A percentile compares a stretch with the other conserved stretches of the same genome.
Evolutionary conservation across 371 early-diverging fungal genomes (phyloP).

Genomic region (Mortierella sp.): DNA sequence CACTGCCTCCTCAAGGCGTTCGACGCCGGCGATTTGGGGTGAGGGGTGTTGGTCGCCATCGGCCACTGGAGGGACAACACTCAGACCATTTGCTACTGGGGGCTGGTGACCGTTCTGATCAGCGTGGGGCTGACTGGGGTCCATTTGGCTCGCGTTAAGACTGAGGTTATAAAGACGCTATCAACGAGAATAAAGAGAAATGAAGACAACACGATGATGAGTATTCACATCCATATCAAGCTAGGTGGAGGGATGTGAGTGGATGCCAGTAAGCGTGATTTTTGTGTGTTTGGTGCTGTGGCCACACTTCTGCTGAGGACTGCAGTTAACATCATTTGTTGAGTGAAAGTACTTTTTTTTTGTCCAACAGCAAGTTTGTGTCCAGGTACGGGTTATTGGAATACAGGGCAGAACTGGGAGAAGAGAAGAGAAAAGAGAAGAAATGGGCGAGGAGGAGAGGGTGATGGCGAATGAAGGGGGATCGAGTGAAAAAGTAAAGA

Average conservation of each 20-base stretch:
- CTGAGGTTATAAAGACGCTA: neutral
- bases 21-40: constrained; percentile 38
- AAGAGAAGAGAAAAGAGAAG: neutral
- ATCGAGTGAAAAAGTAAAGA: neutral
- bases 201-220: neutral
- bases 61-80: constrained; percentile 18
- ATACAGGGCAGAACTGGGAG: neutral
- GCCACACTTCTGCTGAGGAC: neutral
- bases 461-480: neutral
- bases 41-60: constrained; percentile 17
- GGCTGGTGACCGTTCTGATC: constrained; percentile 20
- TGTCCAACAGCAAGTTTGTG: neutral
- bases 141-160: constrained; percentile 27
- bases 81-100: constrained; percentile 10
- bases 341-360: neutral
- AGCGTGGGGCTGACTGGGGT: constrained; percentile 31
- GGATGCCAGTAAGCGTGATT: neutral
- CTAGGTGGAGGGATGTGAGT: neutral
- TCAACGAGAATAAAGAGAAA: neutral
- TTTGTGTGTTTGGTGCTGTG: neutral
- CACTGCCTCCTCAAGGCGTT: constrained; percentile 27
- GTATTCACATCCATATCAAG: constrained; percentile 14
- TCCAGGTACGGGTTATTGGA: neutral
- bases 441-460: neutral
- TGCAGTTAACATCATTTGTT: neutral